Evolutionary conservation across 1,139 yeast genomes (phyloP), one percentile per base, ranked within the genome.

Genomic region (Debaryomyces nepalensis): DNA sequence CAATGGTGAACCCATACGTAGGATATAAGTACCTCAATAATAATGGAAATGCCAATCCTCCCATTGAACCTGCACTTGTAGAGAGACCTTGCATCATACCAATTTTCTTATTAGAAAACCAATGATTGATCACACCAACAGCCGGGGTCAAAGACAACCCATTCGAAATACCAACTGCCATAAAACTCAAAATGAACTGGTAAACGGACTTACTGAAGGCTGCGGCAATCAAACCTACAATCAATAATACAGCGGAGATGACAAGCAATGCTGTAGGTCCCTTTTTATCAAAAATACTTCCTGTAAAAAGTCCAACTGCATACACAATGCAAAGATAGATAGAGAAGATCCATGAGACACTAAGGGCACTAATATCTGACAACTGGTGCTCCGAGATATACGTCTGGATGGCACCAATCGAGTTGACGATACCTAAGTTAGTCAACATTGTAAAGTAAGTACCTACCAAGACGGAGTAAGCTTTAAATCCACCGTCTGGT

Each of bases 331-430:
- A 79, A 40, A 76, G 63, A 55, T 75, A 82, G n/a, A 83, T 64
- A 3, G 87, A 77, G 55, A 83, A 84, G 44, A 84, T 75, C 90
- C 90, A 84, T 4, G 86, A 78, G 2, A 82, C 66, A 4, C 77
- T 62, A 2, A 81, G 66, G 2, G 79, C 68, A 2, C 75, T 58
- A 9, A 66, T 56, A 23, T 64, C 57, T 3, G 61, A 57, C 42
- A 84, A 66, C 52, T 82, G 86, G 57, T 84, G 73, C 42, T 67
- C 64, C 3, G 78, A 61, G 4, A 83, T 66, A 57, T 81, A 82
- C 1, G 85, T 76, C 57, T 83, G 87, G 14, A 83, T 70, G 10
- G 82, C 83, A 43, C 89, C 88, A n/a, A 78, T 70, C 2, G 85
- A 66, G 51, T 82, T 83, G 46, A 78, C 66, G 12, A 83, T 55